Evolutionary conservation across 1,284 basidiomycete species (phyloP), one percentile per base, ranked within the genome.

Genomic region (Cystobasidium sp.): DNA sequence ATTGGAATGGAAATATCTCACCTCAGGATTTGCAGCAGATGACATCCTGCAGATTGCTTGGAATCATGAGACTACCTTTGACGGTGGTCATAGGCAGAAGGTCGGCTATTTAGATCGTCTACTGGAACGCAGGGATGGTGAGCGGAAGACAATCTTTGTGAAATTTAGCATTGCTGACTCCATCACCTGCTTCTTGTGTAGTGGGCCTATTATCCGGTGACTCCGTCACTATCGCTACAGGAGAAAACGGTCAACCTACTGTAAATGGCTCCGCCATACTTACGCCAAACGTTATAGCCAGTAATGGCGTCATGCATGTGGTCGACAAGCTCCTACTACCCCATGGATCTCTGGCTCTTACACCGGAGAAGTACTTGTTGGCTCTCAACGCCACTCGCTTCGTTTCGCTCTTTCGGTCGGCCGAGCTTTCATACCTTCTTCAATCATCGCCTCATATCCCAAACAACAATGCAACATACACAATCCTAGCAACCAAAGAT

Each of bases 251-350:
- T 8, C 86, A 86, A 75, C 86, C 89, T 39, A 85, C 81, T 31
- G 85, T 95, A 51, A 91, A 90, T 59, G 85, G 86, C 37, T 66
- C 70, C 4, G 39, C 47, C 10, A 64, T 73, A n/a, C 37, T 56
- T 6, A 46, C 49, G 14, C 87, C 88, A 5, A 94, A 97, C 80
- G 88, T 95, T 56, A 93, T 94, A 78, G 93, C 93, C 2, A 90
- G 91, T n/a, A 97, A 97, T 78, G 94, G 84, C 80, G 97, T 98
- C 53, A 82, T 98, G 22, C 97, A 99, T 82, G 87, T 94, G 56
- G 87, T 99, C 52, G 91, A 91, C 9, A 87, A 88, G 14, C 86
- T 99, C 24, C 87, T 99, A 14, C 82, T 97, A 14, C 92, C 94
- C 0, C 86, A 87, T 0, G 88, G 88, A 8, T 86, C 90, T 43